A percentile compares a stretch with the other conserved stretches of the same genome.
Conservation (phyloP, 73 alveolate species). For the Stentor roeselii region DNA sequence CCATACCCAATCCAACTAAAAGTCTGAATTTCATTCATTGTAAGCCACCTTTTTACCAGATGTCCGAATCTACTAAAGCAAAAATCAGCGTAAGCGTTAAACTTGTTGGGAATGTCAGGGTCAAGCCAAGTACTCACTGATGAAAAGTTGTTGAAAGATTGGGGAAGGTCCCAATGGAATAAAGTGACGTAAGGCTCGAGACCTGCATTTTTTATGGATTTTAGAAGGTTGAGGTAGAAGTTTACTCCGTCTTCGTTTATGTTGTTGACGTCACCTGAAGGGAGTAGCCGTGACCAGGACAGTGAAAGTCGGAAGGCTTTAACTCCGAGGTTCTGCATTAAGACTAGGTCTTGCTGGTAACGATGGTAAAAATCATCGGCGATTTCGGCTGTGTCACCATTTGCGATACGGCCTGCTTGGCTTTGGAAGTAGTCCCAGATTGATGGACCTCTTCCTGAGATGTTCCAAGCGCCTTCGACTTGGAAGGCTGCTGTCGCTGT, state of each 20-base stretch:
- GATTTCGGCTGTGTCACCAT: slow-evolving; percentile 33
- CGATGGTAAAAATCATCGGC: slow-evolving; percentile 47
- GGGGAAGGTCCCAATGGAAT: slow-evolving; percentile 46
- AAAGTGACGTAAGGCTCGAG: slow-evolving; percentile 39
- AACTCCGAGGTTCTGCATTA: slow-evolving; percentile 30
- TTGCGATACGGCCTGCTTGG: slow-evolving; percentile 29
- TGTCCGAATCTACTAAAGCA: slow-evolving; percentile 36
- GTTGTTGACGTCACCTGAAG: slow-evolving; percentile 26
- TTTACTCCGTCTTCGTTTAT: slow-evolving; percentile 31
- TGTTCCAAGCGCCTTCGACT: slow-evolving; percentile 32
- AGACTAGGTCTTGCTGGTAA: slow-evolving; percentile 24
- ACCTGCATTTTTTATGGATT: slow-evolving; percentile 24
- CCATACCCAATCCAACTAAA: slow-evolving; percentile 46
- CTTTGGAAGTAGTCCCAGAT: slow-evolving; percentile 36
- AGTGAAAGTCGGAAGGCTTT: slow-evolving; percentile 33
- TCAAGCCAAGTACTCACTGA: too few species aligned
- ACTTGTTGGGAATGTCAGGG: too few species aligned
- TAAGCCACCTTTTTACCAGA: slow-evolving; percentile 35
- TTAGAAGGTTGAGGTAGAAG: slow-evolving; percentile 32
- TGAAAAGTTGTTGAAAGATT: slow-evolving; percentile 30
- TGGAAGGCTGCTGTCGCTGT: too few species aligned
- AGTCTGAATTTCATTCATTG: slow-evolving; percentile 40
- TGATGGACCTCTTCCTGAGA: slow-evolving; percentile 35
- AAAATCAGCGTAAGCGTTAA: slow-evolving; percentile 40
- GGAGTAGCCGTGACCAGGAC: slow-evolving; percentile 41